phyloP scores from a whole-genome alignment of 768 basidiomycete genomes.

The Mycena sanguinolenta region DNA sequence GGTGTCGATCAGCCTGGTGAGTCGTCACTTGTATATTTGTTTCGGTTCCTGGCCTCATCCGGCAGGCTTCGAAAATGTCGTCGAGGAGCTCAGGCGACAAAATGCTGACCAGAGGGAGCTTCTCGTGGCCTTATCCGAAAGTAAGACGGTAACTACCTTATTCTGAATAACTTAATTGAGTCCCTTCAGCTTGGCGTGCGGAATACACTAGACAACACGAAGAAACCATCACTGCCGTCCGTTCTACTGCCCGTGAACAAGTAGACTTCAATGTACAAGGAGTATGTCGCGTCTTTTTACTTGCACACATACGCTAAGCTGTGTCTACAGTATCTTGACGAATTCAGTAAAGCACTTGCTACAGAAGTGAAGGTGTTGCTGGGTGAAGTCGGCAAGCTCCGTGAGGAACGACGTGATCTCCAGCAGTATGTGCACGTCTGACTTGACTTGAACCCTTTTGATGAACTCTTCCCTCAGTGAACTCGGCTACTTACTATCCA shows the following conservation, averaged over 20 bases:
- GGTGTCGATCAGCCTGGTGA: conserved; percentile 67
- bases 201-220: conserved; percentile 76
- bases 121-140: conserved; percentile 66
- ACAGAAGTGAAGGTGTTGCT: conserved; percentile 87
- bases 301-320: conserved; percentile 9
- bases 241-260: conserved; percentile 79
- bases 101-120: conserved; percentile 72
- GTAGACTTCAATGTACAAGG: conserved; percentile 88
- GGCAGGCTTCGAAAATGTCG: conserved; percentile 71
- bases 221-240: conserved; percentile 76
- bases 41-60: conserved; percentile 26
- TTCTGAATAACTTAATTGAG: conserved; percentile 34
- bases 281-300: conserved; percentile 51
- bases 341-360: conserved; percentile 88
- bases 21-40: conserved; percentile 46
- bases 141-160: conserved; percentile 51
- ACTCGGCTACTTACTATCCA: conserved; percentile 76
- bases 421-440: conserved; percentile 72
- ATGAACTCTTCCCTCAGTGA: conserved; percentile 60
- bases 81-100: conserved; percentile 71
- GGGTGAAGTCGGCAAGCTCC: conserved; percentile 85
- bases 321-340: conserved; percentile 80
- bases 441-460: neutral
- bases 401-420: conserved; percentile 81
- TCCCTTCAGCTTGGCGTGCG: conserved; percentile 73